A percentile compares a stretch with the other conserved stretches of the same genome.
phyloP scores from a whole-genome alignment of 140 eudicot species.

The Flaveria floridana region DNA sequence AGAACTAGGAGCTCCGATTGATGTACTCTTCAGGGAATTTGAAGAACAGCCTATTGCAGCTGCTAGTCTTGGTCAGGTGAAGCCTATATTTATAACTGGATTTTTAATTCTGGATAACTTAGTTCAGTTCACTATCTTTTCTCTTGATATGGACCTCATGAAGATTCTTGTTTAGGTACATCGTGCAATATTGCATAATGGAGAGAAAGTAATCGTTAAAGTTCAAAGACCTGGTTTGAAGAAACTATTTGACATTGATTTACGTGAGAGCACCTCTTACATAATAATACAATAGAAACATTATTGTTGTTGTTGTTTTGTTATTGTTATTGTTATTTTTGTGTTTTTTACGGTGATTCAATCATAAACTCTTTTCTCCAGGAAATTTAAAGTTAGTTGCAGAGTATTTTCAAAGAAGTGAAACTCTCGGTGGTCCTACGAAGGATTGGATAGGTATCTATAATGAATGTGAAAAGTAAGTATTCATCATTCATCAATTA shows the following conservation, averaged over 20 bases:
- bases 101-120: background rate
- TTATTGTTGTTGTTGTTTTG: background rate
- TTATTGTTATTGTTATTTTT: background rate
- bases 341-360: background rate
- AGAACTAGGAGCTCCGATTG: constrained; percentile 88
- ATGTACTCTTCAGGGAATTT: constrained; percentile 69
- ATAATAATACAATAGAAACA: background rate
- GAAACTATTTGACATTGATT: constrained; percentile 93
- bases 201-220: constrained; percentile 91
- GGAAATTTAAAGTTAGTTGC: constrained; percentile 80
- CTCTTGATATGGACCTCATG: constrained; percentile 26
- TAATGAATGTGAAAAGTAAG: constrained; percentile 94
- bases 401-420: constrained; percentile 89
- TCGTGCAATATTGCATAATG: constrained; percentile 87
- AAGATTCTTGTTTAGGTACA: constrained; percentile 64
- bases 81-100: background rate
- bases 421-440: constrained; percentile 86
- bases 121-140: background rate
- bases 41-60: constrained; percentile 96
- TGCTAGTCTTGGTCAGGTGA: constrained; percentile 99
- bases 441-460: constrained; percentile 96
- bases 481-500: background rate
- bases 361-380: constrained; percentile 33
- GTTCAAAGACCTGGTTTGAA: constrained; percentile 96
- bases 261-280: constrained; percentile 47